phyloP scores from a whole-genome alignment of 108 stramenopile species.

The Cyclotella cryptica region DNA sequence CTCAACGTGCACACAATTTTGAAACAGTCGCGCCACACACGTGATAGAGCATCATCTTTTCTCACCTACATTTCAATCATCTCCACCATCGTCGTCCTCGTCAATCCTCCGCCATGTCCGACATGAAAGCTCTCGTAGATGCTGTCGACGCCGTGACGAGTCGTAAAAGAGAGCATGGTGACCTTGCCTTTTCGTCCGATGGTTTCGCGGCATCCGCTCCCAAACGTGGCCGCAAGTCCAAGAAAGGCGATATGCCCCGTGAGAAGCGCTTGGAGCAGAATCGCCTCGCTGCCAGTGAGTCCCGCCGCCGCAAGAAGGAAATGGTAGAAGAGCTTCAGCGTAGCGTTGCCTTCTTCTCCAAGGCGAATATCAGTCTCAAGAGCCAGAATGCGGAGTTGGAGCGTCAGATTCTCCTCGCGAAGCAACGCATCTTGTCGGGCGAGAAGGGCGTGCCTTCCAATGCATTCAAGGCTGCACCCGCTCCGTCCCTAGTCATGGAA shows the following conservation, averaged over 20 bases:
- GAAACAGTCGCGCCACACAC: too few relatives aligned
- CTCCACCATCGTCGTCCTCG: too few relatives aligned
- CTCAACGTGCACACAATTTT: too few relatives aligned
- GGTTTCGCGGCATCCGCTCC: not conserved
- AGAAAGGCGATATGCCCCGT: slow-evolving; percentile 33
- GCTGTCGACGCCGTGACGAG: slow-evolving; percentile 22
- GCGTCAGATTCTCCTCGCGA: slow-evolving; percentile 69
- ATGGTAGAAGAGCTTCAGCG: slow-evolving; percentile 89
- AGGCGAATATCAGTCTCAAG: slow-evolving; percentile 77
- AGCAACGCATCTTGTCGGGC: slow-evolving; percentile 58
- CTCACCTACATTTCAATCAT: too few relatives aligned
- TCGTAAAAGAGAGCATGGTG: slow-evolving; percentile 29
- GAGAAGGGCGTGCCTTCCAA: slow-evolving; percentile 29
- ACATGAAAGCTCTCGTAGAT: slow-evolving; percentile 42
- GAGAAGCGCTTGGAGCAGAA: slow-evolving; percentile 86
- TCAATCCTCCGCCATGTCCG: not conserved
- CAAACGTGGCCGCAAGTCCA: not conserved
- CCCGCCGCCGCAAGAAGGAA: slow-evolving; percentile 81
- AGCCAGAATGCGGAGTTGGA: slow-evolving; percentile 79
- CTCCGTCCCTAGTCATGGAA: not conserved
- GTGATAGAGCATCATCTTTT: too few relatives aligned
- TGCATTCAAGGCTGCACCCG: not conserved
- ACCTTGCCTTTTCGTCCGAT: not conserved
- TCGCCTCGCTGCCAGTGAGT: slow-evolving; percentile 84
- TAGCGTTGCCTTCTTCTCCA: slow-evolving; percentile 78